Evolutionary conservation across 371 early-diverging fungal genomes (phyloP).

Genomic region (Amoeboaphelidium protococcarum): DNA sequence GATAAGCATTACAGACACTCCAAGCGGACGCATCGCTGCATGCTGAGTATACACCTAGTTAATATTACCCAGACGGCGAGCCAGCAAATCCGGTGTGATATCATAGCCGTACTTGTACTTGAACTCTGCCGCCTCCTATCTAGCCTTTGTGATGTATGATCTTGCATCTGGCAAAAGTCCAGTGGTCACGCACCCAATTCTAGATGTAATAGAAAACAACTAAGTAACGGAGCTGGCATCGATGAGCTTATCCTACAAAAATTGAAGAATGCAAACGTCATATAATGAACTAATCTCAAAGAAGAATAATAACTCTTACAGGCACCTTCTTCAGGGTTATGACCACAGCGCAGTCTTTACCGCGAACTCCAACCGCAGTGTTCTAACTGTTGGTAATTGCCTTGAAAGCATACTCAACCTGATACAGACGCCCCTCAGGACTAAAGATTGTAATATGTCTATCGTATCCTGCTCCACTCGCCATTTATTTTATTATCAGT

Average conservation of each 20-base stretch:
- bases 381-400: constrained; percentile 83
- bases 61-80: constrained; percentile 85
- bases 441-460: constrained; percentile 96
- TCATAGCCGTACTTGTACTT: constrained; percentile 94
- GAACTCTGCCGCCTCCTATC: constrained; percentile 90
- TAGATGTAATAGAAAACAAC: constrained; percentile 68
- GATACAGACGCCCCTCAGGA: constrained; percentile 92
- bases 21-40: constrained; percentile 91
- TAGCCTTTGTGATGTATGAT: constrained; percentile 67
- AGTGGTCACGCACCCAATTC: constrained; percentile 92
- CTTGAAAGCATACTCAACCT: constrained; percentile 98
- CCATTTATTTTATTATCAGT: neutral
- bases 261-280: constrained; percentile 1
- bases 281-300: neutral
- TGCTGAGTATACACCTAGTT: constrained; percentile 97
- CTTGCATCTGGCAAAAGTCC: constrained; percentile 87
- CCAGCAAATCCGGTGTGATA: constrained; percentile 82
- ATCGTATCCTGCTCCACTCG: constrained; percentile 44
- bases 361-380: constrained; percentile 82
- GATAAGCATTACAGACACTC: constrained; percentile 89
- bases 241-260: constrained; percentile 60
- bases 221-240: constrained; percentile 83
- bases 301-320: constrained; percentile 20
- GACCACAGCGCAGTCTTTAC: constrained; percentile 72
- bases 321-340: constrained; percentile 92